A percentile compares a stretch with the other conserved stretches of the same genome.
Conservation (phyloP, 805 yeast genomes). For the Kodamaea leandrae region DNA sequence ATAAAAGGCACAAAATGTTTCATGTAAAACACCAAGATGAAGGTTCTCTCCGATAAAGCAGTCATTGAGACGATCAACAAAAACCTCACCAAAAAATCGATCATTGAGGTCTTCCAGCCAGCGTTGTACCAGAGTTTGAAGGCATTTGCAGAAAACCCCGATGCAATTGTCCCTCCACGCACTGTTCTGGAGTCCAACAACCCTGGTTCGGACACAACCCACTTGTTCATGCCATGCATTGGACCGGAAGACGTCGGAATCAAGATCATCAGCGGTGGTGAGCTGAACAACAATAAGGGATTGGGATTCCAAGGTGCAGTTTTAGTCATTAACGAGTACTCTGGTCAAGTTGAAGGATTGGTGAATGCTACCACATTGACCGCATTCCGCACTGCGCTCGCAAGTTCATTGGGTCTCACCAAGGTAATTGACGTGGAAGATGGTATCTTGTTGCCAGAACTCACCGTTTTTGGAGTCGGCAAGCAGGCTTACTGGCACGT, state of each 20-base stretch:
- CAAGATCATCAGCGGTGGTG: constrained; percentile 58
- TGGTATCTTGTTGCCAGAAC: constrained; percentile 24
- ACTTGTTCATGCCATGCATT: constrained; percentile 66
- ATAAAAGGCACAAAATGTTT: no score
- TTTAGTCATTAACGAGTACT: constrained; percentile 45
- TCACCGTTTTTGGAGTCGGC: constrained; percentile 58
- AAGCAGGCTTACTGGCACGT: constrained; percentile 66
- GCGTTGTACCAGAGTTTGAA: constrained; percentile 36
- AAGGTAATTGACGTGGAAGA: constrained; percentile 23
- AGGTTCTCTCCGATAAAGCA: constrained; percentile 6
- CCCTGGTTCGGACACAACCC: constrained; percentile 39
- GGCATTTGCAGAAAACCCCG: constrained; percentile 42
- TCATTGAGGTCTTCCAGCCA: constrained; percentile 33
- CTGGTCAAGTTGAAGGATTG: constrained; percentile 52
- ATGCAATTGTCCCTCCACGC: constrained; percentile 51
- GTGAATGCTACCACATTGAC: constrained; percentile 59
- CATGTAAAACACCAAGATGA: constrained; percentile 1
- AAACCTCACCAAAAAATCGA: constrained; percentile 20
- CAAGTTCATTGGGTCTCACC: constrained; percentile 47
- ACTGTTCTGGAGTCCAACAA: constrained; percentile 42
- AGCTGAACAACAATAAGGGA: constrained; percentile 25
- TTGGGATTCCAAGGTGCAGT: constrained; percentile 61
- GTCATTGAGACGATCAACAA: constrained; percentile 2
- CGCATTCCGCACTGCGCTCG: constrained; percentile 66
- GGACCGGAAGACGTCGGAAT: constrained; percentile 53